phyloP scores from a whole-genome alignment of 169 alveolate genomes.

The Pseudocohnilembus persalinus region DNA sequence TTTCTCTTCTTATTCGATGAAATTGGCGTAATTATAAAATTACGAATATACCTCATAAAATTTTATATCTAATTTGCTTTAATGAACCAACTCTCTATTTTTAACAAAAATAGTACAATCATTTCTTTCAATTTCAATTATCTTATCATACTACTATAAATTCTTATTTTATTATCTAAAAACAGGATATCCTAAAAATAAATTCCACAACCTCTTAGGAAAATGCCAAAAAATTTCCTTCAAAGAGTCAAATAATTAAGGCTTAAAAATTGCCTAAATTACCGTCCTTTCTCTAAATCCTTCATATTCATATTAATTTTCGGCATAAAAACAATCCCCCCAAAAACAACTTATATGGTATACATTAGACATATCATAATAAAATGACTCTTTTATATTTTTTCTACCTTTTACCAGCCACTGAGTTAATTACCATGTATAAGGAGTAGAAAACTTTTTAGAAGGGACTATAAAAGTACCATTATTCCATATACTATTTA shows the following conservation, averaged over 20 bases:
- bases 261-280: background rate
- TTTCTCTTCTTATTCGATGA: no score
- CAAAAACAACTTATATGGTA: background rate
- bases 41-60: no score
- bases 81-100: no score
- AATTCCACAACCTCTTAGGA: background rate
- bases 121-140: background rate
- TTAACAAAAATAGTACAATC: background rate
- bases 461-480: background rate
- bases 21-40: background rate
- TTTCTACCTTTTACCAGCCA: background rate
- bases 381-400: background rate
- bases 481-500: background rate
- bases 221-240: background rate
- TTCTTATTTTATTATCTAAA: no score
- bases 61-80: no score
- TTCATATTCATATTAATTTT: background rate
- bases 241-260: background rate
- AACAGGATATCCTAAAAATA: background rate
- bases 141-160: background rate
- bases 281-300: background rate
- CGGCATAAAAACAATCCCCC: background rate
- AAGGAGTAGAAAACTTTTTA: background rate
- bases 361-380: background rate
- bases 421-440: background rate